Base-by-base conservation (phyloP, 2,329 filamentous ascomycete species). In the Cryphonectria naterciae region DNA sequence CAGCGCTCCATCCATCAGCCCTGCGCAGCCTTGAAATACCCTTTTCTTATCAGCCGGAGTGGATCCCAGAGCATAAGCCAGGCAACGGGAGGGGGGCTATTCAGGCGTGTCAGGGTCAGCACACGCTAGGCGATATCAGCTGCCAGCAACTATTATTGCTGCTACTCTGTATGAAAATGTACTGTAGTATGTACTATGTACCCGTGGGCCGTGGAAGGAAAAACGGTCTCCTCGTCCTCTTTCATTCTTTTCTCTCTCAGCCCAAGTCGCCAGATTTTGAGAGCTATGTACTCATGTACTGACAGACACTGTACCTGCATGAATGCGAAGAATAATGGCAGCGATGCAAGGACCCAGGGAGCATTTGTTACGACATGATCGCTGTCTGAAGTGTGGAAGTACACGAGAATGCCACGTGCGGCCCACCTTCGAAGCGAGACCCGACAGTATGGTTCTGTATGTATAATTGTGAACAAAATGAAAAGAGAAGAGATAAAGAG, bases 361-460 rank as follows among this genome's bases (percentile, higher is more conserved):
- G n/a, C 46, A n/a, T 46, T 49, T 22, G 11, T 2, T 35, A 32
- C 54, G 28, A 58, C 25, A 35, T 58, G 25, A 28, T 35, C 25
- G 54, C 54, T 4, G 32, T 32, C 32, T 58, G 25, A 58, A 58
- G 54, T 19, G 54, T 19, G 46, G 46, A n/a, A 32, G 28, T 28
- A 58, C 15, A 35, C 15, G 28, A 28, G 1, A 32, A 35, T 32
- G 54, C 54, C 54, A 58, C 54, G 54, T 58, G 54, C 54, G 54
- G 25, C 54, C 54, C 54, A 32, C 54, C 54, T 35, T 17, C 15
- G 28, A 35, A 35, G 54, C 25, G 54, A 56, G 54, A 58, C 54
- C 54, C 54, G 54, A 58, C 54, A 58, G 54, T 58, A 58, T 32
- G 54, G 54, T 49, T 22, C 46, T n/a, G 46, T n/a, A 22, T n/a